Base-by-base conservation (phyloP, 345 rosid genomes). In the Trapa bicornis region DNA sequence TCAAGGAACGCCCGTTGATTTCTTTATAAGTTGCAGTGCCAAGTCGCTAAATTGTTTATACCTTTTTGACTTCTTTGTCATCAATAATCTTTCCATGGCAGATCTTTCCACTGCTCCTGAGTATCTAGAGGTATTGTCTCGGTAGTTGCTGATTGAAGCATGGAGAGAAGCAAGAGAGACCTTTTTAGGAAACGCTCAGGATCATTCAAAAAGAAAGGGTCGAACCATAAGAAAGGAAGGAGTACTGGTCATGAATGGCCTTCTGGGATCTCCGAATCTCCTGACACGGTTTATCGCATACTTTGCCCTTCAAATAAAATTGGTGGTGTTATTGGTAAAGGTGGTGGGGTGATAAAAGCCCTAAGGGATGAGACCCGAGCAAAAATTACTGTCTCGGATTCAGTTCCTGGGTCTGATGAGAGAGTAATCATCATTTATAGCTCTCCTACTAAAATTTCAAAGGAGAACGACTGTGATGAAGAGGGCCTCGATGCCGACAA, bases 311-410 rank as follows among this genome's bases (percentile, higher is more conserved):
- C 78, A 1, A 78, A 73, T 70, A 84, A 84, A 76, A 87, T 83
- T 22, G 89, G 87, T 37, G 75, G 86, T 72, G 81, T 84, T 60
- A 81, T 87, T 58, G 87, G 89, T 63, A 87, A 79, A 75, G 89
- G 81, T 63, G 87, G 92, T 7, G 73, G 71, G 67, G 80, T 80
- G 42, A 63, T 84, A 56, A 83, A 82, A 75, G 71, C 79, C 15
- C 65, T 84, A 16, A 80, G 92, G 75, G 84, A 75, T 36, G 83
- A 80, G 70, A 83, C 87, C 35, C 75, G 66, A 41, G 81, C 92
- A 6, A 83, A 80, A 71, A 87, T 84, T 69, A 83, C 76, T 0
- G 82, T 84, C 73, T 75, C 77, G 66, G 89, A 82, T 68, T 35
- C 85, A 9, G 75, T 84, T 72, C 81, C 77, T 65, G 89, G 87